Conservation (phyloP, 2,329 filamentous ascomycete genomes). For the Colletotrichum plurivorum region DNA sequence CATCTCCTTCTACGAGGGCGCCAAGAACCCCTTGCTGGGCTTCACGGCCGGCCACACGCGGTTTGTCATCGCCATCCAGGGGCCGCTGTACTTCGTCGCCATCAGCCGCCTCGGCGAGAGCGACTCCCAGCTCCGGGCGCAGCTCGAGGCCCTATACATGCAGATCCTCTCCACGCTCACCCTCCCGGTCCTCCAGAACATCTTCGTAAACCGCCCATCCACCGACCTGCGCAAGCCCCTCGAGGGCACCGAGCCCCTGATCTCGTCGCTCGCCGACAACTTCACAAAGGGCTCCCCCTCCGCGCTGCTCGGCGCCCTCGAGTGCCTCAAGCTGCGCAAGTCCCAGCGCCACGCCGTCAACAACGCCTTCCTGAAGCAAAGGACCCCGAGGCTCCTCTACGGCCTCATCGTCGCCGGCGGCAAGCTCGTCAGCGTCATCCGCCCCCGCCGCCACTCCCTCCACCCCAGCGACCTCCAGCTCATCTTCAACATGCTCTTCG, state of each 20-base stretch:
- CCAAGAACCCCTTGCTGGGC: constrained; percentile 81
- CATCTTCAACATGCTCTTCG: constrained; percentile 99
- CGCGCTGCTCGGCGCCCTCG: constrained; percentile 87
- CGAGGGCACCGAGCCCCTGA: constrained; percentile 89
- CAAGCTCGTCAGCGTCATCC: constrained; percentile 92
- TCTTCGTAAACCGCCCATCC: constrained; percentile 93
- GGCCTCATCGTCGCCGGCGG: constrained; percentile 94
- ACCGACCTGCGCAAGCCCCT: constrained; percentile 91
- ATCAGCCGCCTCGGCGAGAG: constrained; percentile 95
- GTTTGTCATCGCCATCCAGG: constrained; percentile 88
- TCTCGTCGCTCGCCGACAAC: constrained; percentile 93
- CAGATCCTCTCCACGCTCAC: constrained; percentile 97
- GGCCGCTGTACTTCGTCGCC: constrained; percentile 91
- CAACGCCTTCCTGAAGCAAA: constrained; percentile 84
- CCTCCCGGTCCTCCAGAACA: constrained; percentile 85
- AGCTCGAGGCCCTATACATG: constrained; percentile 97
- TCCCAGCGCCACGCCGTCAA: constrained; percentile 89
- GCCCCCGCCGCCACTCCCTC: constrained; percentile 93
- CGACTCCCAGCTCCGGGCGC: constrained; percentile 86
- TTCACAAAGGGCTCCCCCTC: constrained; percentile 95
- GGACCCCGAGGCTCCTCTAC: constrained; percentile 86
- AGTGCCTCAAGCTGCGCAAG: constrained; percentile 93
- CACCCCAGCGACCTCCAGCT: constrained; percentile 96
- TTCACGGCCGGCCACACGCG: constrained; percentile 90
- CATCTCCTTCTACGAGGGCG: constrained; percentile 93